Base-by-base conservation (phyloP, 768 basidiomycete species). In the Tephrocybe sp. region DNA sequence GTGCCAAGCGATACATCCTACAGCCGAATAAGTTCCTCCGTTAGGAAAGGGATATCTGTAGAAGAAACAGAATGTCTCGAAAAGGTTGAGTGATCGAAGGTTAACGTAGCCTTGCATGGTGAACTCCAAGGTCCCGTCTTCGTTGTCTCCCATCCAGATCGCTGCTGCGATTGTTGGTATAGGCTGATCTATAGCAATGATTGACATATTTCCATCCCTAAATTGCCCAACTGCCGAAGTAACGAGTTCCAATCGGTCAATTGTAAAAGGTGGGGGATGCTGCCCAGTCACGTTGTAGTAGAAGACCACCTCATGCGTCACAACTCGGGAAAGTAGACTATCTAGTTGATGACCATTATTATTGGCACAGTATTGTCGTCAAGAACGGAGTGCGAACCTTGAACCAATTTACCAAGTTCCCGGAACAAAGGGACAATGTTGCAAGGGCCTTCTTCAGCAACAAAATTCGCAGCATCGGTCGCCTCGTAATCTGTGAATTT, bases 1-100 rank as follows among this genome's bases (percentile, higher is more conserved):
- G 41, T 34, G 42, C 11, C 40, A 36, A 24, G 47, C 47, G 15
- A 49, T 22, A n/a, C 33, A 49, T 8, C 39, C 30, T 13, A 23
- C 37, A 3, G 47, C 10, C 22, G 30, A 11, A 19, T 49, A 49
- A 24, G 15, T 33, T 10, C 41, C 39, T 12, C 47, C 39, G 19
- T 25, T 24, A n/a, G 39, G 29, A 27, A 38, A 48, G 30, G 18
- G 39, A 8, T 21, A 25, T 10, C 3, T 33, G 23, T 22, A 48
- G 11, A 31, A 41, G 1, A 18, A 16, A 19, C 21, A 42, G 9
- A 48, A 48, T 1, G 38, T 22, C 3, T 40, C 12, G 4, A 48
- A 48, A 3, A 21, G 41, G 10, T 22, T 41, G 29, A 48, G 18
- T 4, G 30, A 48, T 24, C n/a, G n/a, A n/a, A n/a, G n/a, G n/a